phyloP scores from a whole-genome alignment of 768 basidiomycete genomes.

The Tricholoma saponaceum region DNA sequence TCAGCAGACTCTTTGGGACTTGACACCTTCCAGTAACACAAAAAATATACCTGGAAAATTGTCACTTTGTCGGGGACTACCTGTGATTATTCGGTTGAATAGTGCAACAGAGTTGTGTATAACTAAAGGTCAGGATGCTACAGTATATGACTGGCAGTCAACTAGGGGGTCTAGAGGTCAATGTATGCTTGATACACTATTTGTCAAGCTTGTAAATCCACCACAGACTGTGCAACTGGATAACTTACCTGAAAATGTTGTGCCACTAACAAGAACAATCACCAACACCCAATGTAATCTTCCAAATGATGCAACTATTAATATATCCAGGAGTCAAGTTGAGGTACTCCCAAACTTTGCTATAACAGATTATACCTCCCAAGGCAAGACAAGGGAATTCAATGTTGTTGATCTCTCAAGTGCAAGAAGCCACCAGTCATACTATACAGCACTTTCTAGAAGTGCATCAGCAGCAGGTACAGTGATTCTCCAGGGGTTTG shows the following conservation, averaged over 20 bases:
- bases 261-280: slow-evolving; percentile 18
- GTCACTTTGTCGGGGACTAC: neutral
- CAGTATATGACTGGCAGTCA: slow-evolving; percentile 12
- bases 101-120: slow-evolving; percentile 1
- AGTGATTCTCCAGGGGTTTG: slow-evolving; percentile 18
- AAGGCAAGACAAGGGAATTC: slow-evolving; percentile 19
- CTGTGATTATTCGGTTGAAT: neutral
- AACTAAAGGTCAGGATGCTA: slow-evolving; percentile 3
- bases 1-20: slow-evolving; percentile 14
- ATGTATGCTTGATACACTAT: slow-evolving; percentile 22
- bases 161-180: slow-evolving; percentile 7
- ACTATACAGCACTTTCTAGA: slow-evolving; percentile 26
- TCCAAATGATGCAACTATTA: slow-evolving; percentile 11
- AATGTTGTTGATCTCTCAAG: slow-evolving; percentile 27
- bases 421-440: slow-evolving; percentile 14
- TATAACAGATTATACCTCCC: slow-evolving; percentile 25
- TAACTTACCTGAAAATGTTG: slow-evolving; percentile 26
- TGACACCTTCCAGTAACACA: slow-evolving; percentile 13
- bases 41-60: slow-evolving; percentile 1
- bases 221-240: slow-evolving; percentile 17
- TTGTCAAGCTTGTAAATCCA: slow-evolving; percentile 22
- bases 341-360: slow-evolving; percentile 18
- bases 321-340: slow-evolving; percentile 18
- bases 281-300: slow-evolving; percentile 7
- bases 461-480: slow-evolving; percentile 23